Conservation (phyloP, 1,284 basidiomycete genomes). For the Fistulinella staudtii region DNA sequence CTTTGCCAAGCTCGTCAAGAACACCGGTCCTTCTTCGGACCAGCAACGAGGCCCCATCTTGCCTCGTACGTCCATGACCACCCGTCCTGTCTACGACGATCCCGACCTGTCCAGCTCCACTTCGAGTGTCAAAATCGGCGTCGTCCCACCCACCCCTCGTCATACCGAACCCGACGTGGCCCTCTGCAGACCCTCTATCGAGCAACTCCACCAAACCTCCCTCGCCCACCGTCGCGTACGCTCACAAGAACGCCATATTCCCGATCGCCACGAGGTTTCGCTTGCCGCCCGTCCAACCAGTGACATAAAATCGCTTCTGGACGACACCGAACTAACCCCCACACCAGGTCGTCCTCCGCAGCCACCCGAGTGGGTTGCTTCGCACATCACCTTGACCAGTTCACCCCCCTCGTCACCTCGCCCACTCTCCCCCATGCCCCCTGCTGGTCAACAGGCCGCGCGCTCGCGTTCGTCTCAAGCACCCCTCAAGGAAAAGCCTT, state of each 20-base stretch:
- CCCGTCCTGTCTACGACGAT: constrained; percentile 4
- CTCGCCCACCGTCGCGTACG: constrained; percentile 29
- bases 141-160: constrained; percentile 29
- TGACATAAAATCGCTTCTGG: constrained; percentile 17
- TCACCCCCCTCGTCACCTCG: constrained; percentile 14
- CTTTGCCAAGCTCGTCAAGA: constrained; percentile 47
- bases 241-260: constrained; percentile 31
- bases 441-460: constrained; percentile 27
- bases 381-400: constrained; percentile 9
- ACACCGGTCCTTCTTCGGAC: constrained; percentile 7
- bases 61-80: neutral
- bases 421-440: constrained; percentile 36
- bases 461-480: constrained; percentile 3
- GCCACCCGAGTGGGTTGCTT: constrained; percentile 21
- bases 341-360: constrained; percentile 21
- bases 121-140: constrained; percentile 29
- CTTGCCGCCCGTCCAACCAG: constrained; percentile 31
- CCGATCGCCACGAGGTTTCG: constrained; percentile 30
- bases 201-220: constrained; percentile 17
- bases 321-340: constrained; percentile 30
- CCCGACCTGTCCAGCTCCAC: constrained; percentile 24
- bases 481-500: constrained; percentile 14
- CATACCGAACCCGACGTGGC: constrained; percentile 19
- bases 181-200: constrained; percentile 12
- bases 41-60: neutral